Base-by-base conservation (phyloP, 495 filamentous ascomycete genomes). In the Lasiosphaeria ovina region DNA sequence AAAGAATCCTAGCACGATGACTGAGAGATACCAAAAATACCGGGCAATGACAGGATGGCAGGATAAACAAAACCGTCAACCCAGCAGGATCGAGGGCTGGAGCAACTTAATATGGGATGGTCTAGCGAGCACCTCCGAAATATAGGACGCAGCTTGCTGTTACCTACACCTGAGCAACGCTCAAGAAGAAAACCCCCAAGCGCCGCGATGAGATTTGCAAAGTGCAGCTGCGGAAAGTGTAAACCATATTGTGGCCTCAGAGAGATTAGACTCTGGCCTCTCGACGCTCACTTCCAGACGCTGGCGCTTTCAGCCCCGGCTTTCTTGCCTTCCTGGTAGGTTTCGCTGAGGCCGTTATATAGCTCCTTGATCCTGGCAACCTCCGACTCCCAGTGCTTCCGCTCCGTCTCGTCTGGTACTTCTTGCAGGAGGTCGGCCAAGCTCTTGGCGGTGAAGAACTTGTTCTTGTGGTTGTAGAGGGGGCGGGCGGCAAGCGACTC, bases 371-470 rank as follows among this genome's bases (percentile, higher is more conserved):
- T 65, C 60, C 74, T 62, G 7, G 34, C 51, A 10, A 77, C 65
- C 69, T 77, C 74, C 0, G 12, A 52, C 4, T 4, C 50, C 68
- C 62, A 72, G 24, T 57, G 59, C 24, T 24, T 16, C 33, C 51
- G 42, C 45, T 74, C 71, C 14, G 24, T 60, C 24, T 59, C 65
- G 11, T 68, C 71, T 0, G 56, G 51, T 10, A 76, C 47, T 35
- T 74, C 71, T 1, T 51, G 47, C 1, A 75, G 55, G 47, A 77
- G 44, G 32, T 75, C 72, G 0, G 57, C 64, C 31, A 76, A 47
- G 52, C 75, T 76, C 57, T 66, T 68, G n/a, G 71, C 71, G 3
- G 63, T 66, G 45, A 77, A 77, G 64, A 76, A 77, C 60, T 73
- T 76, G 63, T 77, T 77, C 24, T 52, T 61, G 3, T 66, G 58